phyloP scores from a whole-genome alignment of 495 filamentous ascomycete genomes.

The Immersiella caudata region DNA sequence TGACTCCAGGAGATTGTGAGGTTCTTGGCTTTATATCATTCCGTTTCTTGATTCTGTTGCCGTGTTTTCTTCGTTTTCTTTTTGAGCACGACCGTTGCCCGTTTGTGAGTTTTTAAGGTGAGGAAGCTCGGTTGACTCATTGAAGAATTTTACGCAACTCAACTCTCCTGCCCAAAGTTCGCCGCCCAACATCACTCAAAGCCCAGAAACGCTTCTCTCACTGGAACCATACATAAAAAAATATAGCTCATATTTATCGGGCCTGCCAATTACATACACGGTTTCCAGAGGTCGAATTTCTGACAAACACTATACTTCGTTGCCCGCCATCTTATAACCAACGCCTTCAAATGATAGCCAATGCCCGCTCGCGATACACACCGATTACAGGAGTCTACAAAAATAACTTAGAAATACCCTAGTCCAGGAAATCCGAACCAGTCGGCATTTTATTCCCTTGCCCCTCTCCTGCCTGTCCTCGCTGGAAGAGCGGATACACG shows the following conservation, averaged over 20 bases:
- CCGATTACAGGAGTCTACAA: neutral
- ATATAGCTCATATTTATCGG: neutral
- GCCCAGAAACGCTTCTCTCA: neutral
- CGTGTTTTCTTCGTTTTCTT: neutral
- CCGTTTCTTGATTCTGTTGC: neutral
- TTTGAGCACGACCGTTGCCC: neutral
- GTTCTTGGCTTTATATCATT: neutral
- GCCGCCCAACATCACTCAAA: neutral
- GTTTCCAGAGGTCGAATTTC: no score
- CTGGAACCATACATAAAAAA: neutral
- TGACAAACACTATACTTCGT: no score
- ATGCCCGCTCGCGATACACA: neutral
- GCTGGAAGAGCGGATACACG: constrained; percentile 37
- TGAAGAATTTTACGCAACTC: constrained; percentile 22
- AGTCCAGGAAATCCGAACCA: neutral
- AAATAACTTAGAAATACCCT: neutral
- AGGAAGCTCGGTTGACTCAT: constrained; percentile 28
- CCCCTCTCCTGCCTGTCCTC: constrained; percentile 24
- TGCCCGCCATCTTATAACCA: neutral
- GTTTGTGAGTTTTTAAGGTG: constrained; percentile 4
- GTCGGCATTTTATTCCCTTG: neutral
- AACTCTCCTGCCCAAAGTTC: constrained; percentile 10
- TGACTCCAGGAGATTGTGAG: constrained; percentile 10
- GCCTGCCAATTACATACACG: no score
- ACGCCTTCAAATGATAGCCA: neutral